Conservation (phyloP, 169 alveolate genomes). For the Eimeria praecox region DNA sequence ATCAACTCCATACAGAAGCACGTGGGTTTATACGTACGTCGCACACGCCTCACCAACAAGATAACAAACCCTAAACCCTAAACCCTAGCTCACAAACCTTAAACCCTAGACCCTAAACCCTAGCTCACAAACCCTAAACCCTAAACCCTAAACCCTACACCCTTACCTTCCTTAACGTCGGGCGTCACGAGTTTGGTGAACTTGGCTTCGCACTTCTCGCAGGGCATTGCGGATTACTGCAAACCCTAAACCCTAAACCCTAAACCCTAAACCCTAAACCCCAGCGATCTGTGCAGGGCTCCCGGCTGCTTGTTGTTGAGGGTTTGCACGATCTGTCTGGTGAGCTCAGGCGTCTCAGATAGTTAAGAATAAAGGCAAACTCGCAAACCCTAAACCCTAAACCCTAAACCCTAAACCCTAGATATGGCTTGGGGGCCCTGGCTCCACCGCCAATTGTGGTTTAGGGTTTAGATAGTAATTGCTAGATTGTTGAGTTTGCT, state of each 20-base stretch:
- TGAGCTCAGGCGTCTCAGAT: too few species aligned
- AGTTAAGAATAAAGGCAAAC: slow-evolving; percentile 13
- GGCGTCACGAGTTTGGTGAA: slow-evolving; percentile 79
- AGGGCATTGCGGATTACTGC: slow-evolving; percentile 57
- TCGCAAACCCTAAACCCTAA: not conserved
- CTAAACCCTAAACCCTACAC: not conserved
- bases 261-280: not conserved
- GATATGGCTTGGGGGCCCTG: too few species aligned
- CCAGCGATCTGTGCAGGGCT: too few species aligned
- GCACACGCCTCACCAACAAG: too few species aligned
- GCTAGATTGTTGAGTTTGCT: not conserved
- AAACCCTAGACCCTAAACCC: slow-evolving; percentile 4
- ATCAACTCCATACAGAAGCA: not conserved
- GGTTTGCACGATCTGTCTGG: too few species aligned
- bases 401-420: slow-evolving; percentile 23
- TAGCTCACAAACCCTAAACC: slow-evolving; percentile 9
- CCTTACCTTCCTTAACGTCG: slow-evolving; percentile 71
- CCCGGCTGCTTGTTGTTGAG: too few species aligned
- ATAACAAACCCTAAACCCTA: too few species aligned
- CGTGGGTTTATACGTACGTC: too few species aligned
- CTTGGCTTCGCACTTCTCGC: slow-evolving; percentile 80
- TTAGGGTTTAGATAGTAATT: too few species aligned
- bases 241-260: slow-evolving; percentile 44
- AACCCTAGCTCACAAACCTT: not conserved
- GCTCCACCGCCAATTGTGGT: too few species aligned